These are phyloP conservation scores for Saccharomycopsis sp. DNA, from an alignment of 805 yeast species.

Conservation along the genomic window DNA sequence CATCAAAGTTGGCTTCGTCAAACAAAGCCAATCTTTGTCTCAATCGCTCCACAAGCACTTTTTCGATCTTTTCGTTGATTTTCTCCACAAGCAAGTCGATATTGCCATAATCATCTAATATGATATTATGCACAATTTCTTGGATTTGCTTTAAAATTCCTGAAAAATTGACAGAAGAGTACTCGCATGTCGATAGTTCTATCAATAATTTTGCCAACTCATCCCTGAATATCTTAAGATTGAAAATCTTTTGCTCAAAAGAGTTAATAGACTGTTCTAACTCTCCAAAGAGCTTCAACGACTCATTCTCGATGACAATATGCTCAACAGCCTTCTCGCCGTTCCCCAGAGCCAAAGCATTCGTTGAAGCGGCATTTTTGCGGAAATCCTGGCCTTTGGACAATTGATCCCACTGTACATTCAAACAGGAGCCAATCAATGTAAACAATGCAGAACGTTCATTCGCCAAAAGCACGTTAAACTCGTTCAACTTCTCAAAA, in stretches of 20 bases:
- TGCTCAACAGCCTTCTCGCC: constrained; percentile 21
- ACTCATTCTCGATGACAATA: constrained; percentile 27
- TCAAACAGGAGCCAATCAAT: constrained; percentile 31
- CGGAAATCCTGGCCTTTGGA: constrained; percentile 42
- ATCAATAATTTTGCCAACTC: constrained; percentile 24
- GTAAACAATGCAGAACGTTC: constrained; percentile 31
- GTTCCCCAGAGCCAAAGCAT: neutral
- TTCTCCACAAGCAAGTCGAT: constrained; percentile 28
- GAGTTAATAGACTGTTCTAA: constrained; percentile 30
- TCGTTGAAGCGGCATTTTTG: neutral
- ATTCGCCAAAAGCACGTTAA: constrained; percentile 35
- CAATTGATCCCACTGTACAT: constrained; percentile 48
- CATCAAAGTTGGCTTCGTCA: constrained; percentile 1
- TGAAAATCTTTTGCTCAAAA: constrained; percentile 29
- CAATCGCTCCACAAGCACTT: constrained; percentile 28
- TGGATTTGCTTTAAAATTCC: constrained; percentile 30
- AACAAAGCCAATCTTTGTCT: constrained; percentile 1
- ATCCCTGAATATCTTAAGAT: constrained; percentile 27
- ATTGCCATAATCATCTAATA: constrained; percentile 33
- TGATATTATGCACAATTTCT: constrained; percentile 29
- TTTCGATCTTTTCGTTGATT: constrained; percentile 31
- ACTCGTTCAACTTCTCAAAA: constrained; percentile 34
- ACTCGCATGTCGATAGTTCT: constrained; percentile 27
- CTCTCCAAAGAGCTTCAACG: constrained; percentile 27
- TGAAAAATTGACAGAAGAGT: constrained; percentile 21